Conservation (phyloP, 805 yeast genomes). For the Nematodospora valgi region DNA sequence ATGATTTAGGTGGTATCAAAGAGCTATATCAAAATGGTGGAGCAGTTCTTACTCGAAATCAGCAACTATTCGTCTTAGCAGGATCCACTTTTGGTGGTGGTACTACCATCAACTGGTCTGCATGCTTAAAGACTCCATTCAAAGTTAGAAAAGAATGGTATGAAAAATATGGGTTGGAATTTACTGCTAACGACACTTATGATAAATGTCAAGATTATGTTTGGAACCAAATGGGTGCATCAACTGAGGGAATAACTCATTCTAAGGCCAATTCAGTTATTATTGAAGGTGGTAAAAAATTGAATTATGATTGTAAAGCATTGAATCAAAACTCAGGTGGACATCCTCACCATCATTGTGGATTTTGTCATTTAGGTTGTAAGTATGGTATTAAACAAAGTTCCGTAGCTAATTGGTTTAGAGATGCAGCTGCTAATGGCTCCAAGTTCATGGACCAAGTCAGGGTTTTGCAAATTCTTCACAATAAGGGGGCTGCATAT, state of each 20-base stretch:
- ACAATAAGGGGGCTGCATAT: constrained; percentile 38
- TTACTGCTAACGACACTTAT: constrained; percentile 40
- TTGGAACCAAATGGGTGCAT: constrained; percentile 46
- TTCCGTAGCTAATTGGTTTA: constrained; percentile 47
- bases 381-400: constrained; percentile 52
- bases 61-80: constrained; percentile 38
- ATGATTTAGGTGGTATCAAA: constrained; percentile 34
- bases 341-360: constrained; percentile 42
- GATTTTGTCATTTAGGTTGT: constrained; percentile 48
- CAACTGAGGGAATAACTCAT: constrained; percentile 36
- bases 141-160: constrained; percentile 52
- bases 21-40: constrained; percentile 42
- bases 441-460: constrained; percentile 45
- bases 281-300: constrained; percentile 39
- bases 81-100: constrained; percentile 60
- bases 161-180: constrained; percentile 41
- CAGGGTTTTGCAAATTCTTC: constrained; percentile 35
- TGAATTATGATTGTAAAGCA: constrained; percentile 40
- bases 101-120: constrained; percentile 56
- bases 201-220: constrained; percentile 47
- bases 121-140: constrained; percentile 47
- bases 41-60: constrained; percentile 26
- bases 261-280: constrained; percentile 42
- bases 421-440: constrained; percentile 44
- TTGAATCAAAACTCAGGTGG: constrained; percentile 50